Evolutionary conservation across 148 eudicot species (phyloP).

Genomic region (Polygonum aviculare): DNA sequence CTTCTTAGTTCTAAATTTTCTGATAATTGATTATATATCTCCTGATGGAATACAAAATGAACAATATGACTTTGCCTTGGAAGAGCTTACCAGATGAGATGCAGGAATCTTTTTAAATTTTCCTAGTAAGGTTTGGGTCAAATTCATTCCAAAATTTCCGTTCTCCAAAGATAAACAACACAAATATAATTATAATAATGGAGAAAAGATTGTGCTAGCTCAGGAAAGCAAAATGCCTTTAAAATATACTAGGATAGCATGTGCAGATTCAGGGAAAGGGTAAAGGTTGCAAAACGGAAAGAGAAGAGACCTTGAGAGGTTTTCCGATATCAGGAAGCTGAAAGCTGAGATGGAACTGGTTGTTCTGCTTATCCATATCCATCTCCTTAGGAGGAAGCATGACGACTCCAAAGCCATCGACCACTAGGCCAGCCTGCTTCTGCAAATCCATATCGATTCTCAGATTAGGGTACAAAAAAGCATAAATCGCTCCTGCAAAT

Average conservation of each 20-base stretch:
- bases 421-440: conserved; percentile 52
- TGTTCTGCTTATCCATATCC: conserved; percentile 26
- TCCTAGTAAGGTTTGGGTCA: background rate
- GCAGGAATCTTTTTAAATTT: background rate
- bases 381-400: conserved; percentile 48
- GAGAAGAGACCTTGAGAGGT: conserved; percentile 27
- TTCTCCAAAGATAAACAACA: background rate
- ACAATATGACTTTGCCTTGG: background rate
- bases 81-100: background rate
- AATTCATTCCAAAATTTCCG: background rate
- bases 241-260: background rate
- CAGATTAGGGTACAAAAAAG: background rate
- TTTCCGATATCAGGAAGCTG: conserved; percentile 39
- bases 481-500: background rate
- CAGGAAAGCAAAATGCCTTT: background rate
- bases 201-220: background rate
- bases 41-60: background rate
- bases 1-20: background rate
- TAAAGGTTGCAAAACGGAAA: background rate
- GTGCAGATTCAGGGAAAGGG: background rate
- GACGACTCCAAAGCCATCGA: conserved; percentile 47
- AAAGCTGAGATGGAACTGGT: conserved; percentile 30
- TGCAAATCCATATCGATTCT: conserved; percentile 24
- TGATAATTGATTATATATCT: background rate
- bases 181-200: background rate